phyloP scores from a whole-genome alignment of 257 asterid species.

The Eustoma russellianum region DNA sequence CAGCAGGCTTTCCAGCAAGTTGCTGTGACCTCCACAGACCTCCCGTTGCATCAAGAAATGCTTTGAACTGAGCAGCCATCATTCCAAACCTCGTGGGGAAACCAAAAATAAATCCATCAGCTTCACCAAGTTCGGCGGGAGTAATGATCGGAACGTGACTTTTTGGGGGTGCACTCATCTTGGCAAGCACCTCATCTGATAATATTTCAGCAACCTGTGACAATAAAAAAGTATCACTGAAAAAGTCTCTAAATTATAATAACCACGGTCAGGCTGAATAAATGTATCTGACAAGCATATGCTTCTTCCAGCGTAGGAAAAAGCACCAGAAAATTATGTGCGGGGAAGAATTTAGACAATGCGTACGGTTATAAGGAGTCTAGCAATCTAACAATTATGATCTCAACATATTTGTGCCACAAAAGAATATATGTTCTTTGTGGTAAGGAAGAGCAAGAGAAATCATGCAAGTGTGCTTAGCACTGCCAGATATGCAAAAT shows the following conservation, averaged over 20 bases:
- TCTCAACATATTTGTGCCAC: no score
- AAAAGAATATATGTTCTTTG: no score
- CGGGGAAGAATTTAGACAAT: no score
- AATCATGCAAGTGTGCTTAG: not conserved
- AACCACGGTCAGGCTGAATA: constrained; percentile 2
- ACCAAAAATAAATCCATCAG: constrained; percentile 73
- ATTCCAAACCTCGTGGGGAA: constrained; percentile 80
- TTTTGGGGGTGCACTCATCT: constrained; percentile 82
- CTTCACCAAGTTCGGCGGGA: constrained; percentile 55
- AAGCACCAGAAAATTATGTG: no score
- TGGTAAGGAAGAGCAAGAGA: no score
- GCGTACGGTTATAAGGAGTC: no score
- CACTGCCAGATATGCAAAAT: not conserved
- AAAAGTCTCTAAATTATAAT: not conserved
- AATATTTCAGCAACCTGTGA: constrained; percentile 68
- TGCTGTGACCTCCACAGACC: constrained; percentile 80
- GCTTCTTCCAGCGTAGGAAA: no score
- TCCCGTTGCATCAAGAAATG: constrained; percentile 76
- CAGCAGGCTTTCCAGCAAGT: constrained; percentile 91
- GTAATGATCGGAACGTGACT: constrained; percentile 50
- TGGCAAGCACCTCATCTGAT: constrained; percentile 53
- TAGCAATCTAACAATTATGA: no score
- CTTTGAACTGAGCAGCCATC: constrained; percentile 89
- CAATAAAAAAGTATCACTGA: constrained; percentile 2
- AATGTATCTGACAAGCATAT: not conserved